A percentile compares a stretch with the other conserved stretches of the same genome.
Conservation (phyloP, 140 eudicot genomes). For the Senecio squalidus region DNA sequence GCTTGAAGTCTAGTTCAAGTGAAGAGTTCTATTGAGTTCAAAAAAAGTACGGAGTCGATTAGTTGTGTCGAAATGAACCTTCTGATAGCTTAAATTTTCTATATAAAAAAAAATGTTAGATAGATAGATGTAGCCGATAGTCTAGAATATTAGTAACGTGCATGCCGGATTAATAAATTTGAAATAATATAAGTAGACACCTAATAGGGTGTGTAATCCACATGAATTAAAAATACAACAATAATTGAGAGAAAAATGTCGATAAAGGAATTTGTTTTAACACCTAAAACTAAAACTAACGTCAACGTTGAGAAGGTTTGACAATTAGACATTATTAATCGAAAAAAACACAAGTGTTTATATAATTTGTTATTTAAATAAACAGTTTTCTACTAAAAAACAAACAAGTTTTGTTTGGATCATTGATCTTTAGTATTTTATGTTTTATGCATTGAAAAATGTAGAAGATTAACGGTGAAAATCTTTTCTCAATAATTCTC, state of each 20-base stretch:
- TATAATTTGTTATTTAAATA: not conserved
- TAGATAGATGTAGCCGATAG: no score
- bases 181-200: no score
- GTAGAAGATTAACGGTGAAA: not conserved
- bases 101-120: no score
- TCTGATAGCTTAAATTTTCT: no score
- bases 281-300: slow-evolving; percentile 3
- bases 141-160: no score
- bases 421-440: not conserved
- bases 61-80: no score
- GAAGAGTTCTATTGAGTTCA: no score
- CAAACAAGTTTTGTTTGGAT: not conserved
- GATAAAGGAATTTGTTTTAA: slow-evolving; percentile 1
- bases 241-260: slow-evolving; percentile 6
- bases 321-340: slow-evolving; percentile 21
- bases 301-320: slow-evolving; percentile 18
- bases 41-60: no score
- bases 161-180: no score
- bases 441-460: slow-evolving; percentile 9
- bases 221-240: not conserved
- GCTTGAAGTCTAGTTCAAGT: no score
- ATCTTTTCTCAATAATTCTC: not conserved
- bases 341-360: slow-evolving; percentile 6
- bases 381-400: no score
- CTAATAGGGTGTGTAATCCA: no score